phyloP scores from a whole-genome alignment of 2,329 filamentous ascomycete species.

The Xylariaceae sp. region DNA sequence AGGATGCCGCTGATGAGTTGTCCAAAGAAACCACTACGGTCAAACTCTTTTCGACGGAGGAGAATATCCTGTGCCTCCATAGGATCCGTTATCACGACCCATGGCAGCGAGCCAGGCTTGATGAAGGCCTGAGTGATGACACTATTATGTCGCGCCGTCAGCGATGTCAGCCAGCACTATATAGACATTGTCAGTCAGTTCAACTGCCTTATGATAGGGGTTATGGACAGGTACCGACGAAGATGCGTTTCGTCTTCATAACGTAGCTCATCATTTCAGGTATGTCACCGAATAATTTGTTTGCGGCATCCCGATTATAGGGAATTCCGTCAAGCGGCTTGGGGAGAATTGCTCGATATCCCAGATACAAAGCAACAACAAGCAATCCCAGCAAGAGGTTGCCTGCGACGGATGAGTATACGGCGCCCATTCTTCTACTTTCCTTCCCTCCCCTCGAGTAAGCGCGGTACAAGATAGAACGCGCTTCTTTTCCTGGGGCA shows the following conservation, averaged over 20 bases:
- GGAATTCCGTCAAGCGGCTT: conserved; percentile 44
- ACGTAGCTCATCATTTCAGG: conserved; percentile 37
- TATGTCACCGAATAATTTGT: conserved; percentile 39
- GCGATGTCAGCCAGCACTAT: conserved; percentile 30
- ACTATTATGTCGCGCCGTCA: conserved; percentile 31
- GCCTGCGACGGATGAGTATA: background rate
- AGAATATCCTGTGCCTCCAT: conserved; percentile 43
- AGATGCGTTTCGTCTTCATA: conserved; percentile 30
- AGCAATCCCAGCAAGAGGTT: conserved; percentile 1
- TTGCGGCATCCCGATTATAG: conserved; percentile 36
- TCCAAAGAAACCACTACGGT: conserved; percentile 34
- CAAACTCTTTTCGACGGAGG: conserved; percentile 42
- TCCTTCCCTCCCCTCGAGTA: background rate
- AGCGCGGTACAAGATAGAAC: no score
- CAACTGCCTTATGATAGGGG: background rate
- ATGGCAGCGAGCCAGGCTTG: conserved; percentile 38
- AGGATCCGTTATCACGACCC: conserved; percentile 41
- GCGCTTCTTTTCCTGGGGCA: no score
- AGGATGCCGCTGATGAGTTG: conserved; percentile 31
- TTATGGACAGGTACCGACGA: conserved; percentile 18
- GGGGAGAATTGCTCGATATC: conserved; percentile 30
- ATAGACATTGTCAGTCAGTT: background rate
- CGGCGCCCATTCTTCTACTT: background rate
- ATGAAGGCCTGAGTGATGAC: conserved; percentile 47
- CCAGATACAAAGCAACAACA: conserved; percentile 8